A percentile compares a stretch with the other conserved stretches of the same genome.
Evolutionary conservation across 139 green algal species (phyloP).

Genomic region (Haematococcus sp.): DNA sequence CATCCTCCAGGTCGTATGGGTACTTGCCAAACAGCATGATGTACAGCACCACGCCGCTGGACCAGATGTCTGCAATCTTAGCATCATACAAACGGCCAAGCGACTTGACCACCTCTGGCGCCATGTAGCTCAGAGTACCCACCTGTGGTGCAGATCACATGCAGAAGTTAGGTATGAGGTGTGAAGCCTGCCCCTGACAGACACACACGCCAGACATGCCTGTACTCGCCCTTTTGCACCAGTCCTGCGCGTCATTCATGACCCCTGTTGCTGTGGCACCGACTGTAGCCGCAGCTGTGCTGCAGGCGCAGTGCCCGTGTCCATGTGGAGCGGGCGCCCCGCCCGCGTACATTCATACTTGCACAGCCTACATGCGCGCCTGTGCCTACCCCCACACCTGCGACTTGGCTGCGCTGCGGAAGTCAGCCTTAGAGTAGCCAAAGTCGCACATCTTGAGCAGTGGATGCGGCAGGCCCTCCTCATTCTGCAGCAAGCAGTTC

Average conservation of each 20-base stretch:
- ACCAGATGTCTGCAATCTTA: slow-evolving; percentile 74
- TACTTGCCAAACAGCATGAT: slow-evolving; percentile 56
- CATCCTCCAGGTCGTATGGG: slow-evolving; percentile 18
- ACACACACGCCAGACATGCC: too few relatives aligned
- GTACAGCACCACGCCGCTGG: slow-evolving; percentile 77
- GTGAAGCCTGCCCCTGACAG: too few relatives aligned
- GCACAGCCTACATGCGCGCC: too few relatives aligned
- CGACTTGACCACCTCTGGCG: slow-evolving; percentile 83
- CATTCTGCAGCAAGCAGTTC: slow-evolving; percentile 91
- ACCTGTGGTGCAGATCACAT: slow-evolving; percentile 38
- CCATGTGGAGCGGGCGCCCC: too few relatives aligned
- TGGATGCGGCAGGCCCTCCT: slow-evolving; percentile 58
- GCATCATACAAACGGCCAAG: slow-evolving; percentile 21
- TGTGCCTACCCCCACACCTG: slow-evolving; percentile 15
- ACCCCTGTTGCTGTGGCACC: too few relatives aligned
- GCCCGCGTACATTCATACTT: too few relatives aligned
- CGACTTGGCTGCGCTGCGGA: slow-evolving; percentile 60
- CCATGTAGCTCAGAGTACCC: slow-evolving; percentile 93
- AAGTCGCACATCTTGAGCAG: slow-evolving; percentile 98
- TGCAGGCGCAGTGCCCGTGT: too few relatives aligned
- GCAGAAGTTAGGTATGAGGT: too few relatives aligned
- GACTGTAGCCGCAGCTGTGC: too few relatives aligned
- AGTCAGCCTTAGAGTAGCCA: slow-evolving; percentile 77
- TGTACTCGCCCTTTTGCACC: too few relatives aligned
- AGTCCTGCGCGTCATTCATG: too few relatives aligned